Conservation (phyloP, 768 basidiomycete species). For the Leccinum sublutescens region DNA sequence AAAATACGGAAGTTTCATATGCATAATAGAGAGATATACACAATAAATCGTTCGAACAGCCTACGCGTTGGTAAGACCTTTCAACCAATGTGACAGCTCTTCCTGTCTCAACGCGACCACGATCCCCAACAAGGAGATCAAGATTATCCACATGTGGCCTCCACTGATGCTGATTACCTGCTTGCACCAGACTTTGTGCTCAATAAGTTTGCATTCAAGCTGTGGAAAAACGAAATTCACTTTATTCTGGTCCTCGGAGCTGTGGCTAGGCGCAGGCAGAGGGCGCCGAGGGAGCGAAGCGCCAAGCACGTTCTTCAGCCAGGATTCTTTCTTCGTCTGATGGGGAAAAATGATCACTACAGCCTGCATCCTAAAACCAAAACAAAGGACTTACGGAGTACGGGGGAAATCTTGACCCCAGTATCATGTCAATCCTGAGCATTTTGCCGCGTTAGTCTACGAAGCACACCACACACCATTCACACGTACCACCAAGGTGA, state of each 20-base stretch:
- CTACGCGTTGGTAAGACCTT: neutral
- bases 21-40: neutral
- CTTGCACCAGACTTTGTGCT: constrained; percentile 11
- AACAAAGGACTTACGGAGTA: constrained; percentile 21
- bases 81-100: constrained; percentile 5
- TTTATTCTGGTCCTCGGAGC: constrained; percentile 15
- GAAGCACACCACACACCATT: no score
- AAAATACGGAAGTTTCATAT: neutral
- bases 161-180: constrained; percentile 1
- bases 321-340: constrained; percentile 28
- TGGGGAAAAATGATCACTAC: neutral
- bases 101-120: constrained; percentile 3
- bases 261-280: constrained; percentile 3
- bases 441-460: constrained; percentile 1
- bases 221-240: neutral
- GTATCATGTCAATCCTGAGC: constrained; percentile 25
- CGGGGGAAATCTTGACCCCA: constrained; percentile 31
- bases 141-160: constrained; percentile 1
- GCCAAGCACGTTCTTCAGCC: constrained; percentile 14
- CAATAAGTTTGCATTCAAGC: constrained; percentile 7
- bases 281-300: constrained; percentile 24
- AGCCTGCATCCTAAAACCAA: no score
- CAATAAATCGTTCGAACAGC: neutral
- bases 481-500: constrained; percentile 35
- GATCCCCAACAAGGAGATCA: constrained; percentile 9